Evolutionary conservation across 441 rosid genomes (phyloP), one percentile per base, ranked within the genome.

Genomic region (Bocquillonia castaneifolia): DNA sequence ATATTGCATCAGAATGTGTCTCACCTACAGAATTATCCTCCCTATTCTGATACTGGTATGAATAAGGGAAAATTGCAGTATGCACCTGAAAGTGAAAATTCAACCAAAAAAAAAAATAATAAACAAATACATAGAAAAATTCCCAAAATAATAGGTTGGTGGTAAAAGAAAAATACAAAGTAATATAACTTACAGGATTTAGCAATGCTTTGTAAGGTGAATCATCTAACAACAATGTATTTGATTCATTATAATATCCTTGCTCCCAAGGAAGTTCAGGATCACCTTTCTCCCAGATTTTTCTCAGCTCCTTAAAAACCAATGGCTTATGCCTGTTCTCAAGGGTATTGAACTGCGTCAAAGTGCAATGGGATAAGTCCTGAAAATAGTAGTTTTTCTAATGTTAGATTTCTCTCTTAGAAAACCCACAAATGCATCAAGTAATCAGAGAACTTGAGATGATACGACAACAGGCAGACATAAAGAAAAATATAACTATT

Each of bases 171-270:
- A 54, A 37, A 22, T 6, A 5, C 0, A 17, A 6, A 59, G 7
- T 25, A 59, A 5, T 32, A 57, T 12, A 79, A 74, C 93, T 86
- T 79, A 91, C 97, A 7, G 97, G 97, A 75, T 93, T 93, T 73
- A 89, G 93, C 86, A 93, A 82, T 12, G 96, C 89, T 71, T 93
- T 93, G 76, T 89, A 85, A 42, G 97, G 99, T 76, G 96, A 89
- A 79, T 93, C 99, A 61, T 91, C 96, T 61, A 90, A 48, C 76
- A 90, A 69, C 74, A 94, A 71, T 0, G 99, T 94, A 74, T 94
- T 91, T 22, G 92, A 82, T 76, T 87, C 87, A 59, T 86, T 77
- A 67, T 80, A 91, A 68, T 75, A 65, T 71, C 89, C 90, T 69
- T 47, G 82, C 69, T 82, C 79, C 95, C 94, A 89, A 12, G 90